Conservation (phyloP, 352 stramenopile genomes). For the Bremia lactucae region DNA sequence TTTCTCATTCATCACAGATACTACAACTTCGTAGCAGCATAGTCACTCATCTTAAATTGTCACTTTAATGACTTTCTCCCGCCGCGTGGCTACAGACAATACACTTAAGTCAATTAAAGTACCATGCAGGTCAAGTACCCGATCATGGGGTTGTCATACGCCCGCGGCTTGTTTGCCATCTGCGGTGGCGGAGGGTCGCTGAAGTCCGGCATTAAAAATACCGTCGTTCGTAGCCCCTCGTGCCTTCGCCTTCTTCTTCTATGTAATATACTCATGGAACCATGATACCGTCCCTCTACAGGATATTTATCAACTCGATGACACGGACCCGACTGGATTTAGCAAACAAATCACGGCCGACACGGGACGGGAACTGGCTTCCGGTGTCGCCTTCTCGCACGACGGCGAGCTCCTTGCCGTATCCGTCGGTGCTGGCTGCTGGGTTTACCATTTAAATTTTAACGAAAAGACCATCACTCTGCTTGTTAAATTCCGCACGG, state of each 20-base stretch:
- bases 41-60: neutral
- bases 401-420: slow-evolving; percentile 65
- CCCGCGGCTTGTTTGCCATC: slow-evolving; percentile 61
- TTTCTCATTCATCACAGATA: too few relatives aligned
- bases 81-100: slow-evolving; percentile 11
- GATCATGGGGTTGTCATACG: slow-evolving; percentile 75
- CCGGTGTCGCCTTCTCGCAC: slow-evolving; percentile 63
- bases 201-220: slow-evolving; percentile 82
- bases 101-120: slow-evolving; percentile 2
- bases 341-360: slow-evolving; percentile 58
- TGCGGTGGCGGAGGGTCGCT: slow-evolving; percentile 73
- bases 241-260: neutral
- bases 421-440: slow-evolving; percentile 63
- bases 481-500: slow-evolving; percentile 71
- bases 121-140: slow-evolving; percentile 77
- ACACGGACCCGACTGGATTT: slow-evolving; percentile 52
- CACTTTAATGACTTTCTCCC: neutral
- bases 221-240: slow-evolving; percentile 53
- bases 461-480: slow-evolving; percentile 50
- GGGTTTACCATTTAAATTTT: slow-evolving; percentile 59
- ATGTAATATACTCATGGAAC: slow-evolving; percentile 2
- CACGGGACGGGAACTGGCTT: slow-evolving; percentile 60
- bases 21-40: neutral
- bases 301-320: slow-evolving; percentile 68
- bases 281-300: slow-evolving; percentile 12